Percentiles rank a stretch among this genome's conserved stretches.
Conservation (phyloP, 345 rosid species). For the Populus pruinosa region DNA sequence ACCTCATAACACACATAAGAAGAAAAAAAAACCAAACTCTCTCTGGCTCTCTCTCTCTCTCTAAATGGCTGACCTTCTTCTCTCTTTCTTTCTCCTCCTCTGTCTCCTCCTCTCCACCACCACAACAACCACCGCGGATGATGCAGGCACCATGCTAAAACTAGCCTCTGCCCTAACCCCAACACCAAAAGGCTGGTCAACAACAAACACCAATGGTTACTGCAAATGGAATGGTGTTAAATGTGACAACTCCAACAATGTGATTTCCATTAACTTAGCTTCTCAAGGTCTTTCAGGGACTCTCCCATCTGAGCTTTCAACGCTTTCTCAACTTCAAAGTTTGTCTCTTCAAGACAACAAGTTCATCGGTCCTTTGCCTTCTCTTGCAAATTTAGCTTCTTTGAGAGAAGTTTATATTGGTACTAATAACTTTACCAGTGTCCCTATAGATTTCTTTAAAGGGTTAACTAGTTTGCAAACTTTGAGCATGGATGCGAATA, state of each 20-base stretch:
- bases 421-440: constrained; percentile 48
- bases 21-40: background rate
- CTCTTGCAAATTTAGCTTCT: constrained; percentile 45
- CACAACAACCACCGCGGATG: constrained; percentile 44
- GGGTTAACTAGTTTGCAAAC: constrained; percentile 52
- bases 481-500: constrained; percentile 43
- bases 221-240: constrained; percentile 59
- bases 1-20: background rate
- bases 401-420: constrained; percentile 45
- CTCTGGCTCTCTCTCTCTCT: background rate
- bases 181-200: constrained; percentile 57
- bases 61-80: background rate
- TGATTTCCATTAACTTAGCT: constrained; percentile 43
- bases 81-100: constrained; percentile 7
- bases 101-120: constrained; percentile 7
- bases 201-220: constrained; percentile 25
- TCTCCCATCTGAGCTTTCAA: constrained; percentile 45
- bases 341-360: constrained; percentile 47
- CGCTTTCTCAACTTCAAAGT: constrained; percentile 48
- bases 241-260: constrained; percentile 45
- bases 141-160: constrained; percentile 41
- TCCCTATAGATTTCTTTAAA: constrained; percentile 50
- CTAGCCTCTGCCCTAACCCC: constrained; percentile 47
- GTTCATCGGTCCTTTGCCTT: constrained; percentile 58
- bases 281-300: constrained; percentile 38